These are phyloP conservation scores for Calonectria crousiana DNA, from an alignment of 2,329 filamentous ascomycete species.

Conservation along the genomic window DNA sequence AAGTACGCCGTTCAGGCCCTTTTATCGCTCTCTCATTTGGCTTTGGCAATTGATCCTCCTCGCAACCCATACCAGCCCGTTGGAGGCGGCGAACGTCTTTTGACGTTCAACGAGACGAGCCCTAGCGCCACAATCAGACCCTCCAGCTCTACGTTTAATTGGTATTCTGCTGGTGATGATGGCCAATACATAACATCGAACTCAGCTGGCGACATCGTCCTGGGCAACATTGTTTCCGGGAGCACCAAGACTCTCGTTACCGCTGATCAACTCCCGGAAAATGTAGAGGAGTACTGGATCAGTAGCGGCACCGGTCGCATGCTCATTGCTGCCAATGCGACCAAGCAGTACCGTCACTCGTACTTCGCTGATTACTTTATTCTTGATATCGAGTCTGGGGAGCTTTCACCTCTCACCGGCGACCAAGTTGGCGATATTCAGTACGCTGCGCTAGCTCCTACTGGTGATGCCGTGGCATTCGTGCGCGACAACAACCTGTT, in stretches of 20 bases:
- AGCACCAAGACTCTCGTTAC: constrained; percentile 68
- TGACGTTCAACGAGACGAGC: constrained; percentile 72
- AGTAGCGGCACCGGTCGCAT: constrained; percentile 70
- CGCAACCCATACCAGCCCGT: constrained; percentile 66
- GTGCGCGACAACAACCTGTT: constrained; percentile 76
- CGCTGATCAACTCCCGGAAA: constrained; percentile 67
- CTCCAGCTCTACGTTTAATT: constrained; percentile 62
- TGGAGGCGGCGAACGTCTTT: constrained; percentile 66
- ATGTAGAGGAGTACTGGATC: constrained; percentile 71
- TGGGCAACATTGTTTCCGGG: constrained; percentile 72
- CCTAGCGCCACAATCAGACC: constrained; percentile 59
- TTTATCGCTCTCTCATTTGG: constrained; percentile 31
- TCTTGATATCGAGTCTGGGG: constrained; percentile 69
- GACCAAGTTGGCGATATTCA: constrained; percentile 75
- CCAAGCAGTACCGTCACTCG: constrained; percentile 76
- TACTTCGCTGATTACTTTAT: constrained; percentile 77
- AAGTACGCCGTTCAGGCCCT: neutral
- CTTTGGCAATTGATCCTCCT: constrained; percentile 60
- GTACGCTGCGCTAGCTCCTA: constrained; percentile 72
- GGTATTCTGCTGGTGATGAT: constrained; percentile 70
- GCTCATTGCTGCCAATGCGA: constrained; percentile 74
- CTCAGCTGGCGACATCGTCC: constrained; percentile 65
- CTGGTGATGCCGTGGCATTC: constrained; percentile 72
- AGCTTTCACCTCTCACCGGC: constrained; percentile 65
- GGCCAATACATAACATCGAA: constrained; percentile 70